phyloP scores from a whole-genome alignment of 352 stramenopile genomes.

The Globisporangium nagaii region DNA sequence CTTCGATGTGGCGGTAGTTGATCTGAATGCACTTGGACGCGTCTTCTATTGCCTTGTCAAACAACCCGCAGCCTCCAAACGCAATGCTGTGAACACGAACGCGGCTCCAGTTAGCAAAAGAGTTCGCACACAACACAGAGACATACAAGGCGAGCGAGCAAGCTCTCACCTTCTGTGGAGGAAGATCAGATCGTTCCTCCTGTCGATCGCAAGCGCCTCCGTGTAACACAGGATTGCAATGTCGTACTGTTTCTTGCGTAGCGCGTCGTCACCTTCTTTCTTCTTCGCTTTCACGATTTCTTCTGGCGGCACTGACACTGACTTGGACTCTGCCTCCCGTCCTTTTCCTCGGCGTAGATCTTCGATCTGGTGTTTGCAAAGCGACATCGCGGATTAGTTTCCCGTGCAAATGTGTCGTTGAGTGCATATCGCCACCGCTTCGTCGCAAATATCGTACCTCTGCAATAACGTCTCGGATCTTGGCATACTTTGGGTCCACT shows the following conservation, averaged over 20 bases:
- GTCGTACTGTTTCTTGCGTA: conserved; percentile 45
- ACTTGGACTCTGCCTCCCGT: conserved; percentile 23
- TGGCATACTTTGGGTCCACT: conserved; percentile 66
- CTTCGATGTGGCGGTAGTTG: conserved; percentile 53
- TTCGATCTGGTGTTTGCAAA: conserved; percentile 5
- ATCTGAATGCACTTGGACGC: conserved; percentile 52
- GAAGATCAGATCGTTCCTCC: conserved; percentile 48
- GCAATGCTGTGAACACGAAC: conserved; percentile 25
- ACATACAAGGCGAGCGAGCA: not conserved
- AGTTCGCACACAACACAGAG: not conserved
- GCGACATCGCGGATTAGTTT: not conserved
- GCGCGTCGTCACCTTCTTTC: conserved; percentile 36
- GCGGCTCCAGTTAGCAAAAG: not conserved
- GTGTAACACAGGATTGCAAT: conserved; percentile 43
- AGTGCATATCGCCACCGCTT: no score
- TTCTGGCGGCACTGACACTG: conserved; percentile 9
- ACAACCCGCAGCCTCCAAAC: conserved; percentile 23
- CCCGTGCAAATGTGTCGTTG: no score
- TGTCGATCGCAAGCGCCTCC: conserved; percentile 38
- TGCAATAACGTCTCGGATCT: conserved; percentile 47
- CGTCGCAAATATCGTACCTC: no score
- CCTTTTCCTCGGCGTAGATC: conserved; percentile 9
- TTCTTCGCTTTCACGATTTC: conserved; percentile 16
- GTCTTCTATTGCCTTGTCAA: conserved; percentile 41
- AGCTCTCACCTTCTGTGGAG: conserved; percentile 31